Evolutionary conservation across 257 asterid species (phyloP).

Genomic region (Plantago ovata): DNA sequence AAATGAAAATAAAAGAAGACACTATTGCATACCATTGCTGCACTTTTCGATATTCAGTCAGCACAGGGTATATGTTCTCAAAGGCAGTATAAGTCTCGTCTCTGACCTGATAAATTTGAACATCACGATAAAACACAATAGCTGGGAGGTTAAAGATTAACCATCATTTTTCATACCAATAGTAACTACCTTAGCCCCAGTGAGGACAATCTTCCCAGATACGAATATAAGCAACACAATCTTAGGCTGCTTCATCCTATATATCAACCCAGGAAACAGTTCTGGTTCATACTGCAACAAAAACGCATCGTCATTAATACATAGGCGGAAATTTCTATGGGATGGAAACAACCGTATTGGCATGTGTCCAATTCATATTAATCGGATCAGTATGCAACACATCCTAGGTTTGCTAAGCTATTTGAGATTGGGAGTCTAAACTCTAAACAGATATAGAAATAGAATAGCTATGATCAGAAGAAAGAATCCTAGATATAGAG

Average conservation of each 20-base stretch:
- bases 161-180: constrained; percentile 5
- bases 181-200: constrained; percentile 82
- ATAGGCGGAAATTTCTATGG: neutral
- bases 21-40: constrained; percentile 71
- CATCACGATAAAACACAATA: constrained; percentile 4
- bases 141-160: neutral
- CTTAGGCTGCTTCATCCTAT: constrained; percentile 92
- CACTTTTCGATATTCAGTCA: constrained; percentile 82
- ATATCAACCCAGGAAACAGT: constrained; percentile 85
- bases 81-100: constrained; percentile 88
- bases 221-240: constrained; percentile 91
- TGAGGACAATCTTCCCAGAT: constrained; percentile 90
- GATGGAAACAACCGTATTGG: too few species aligned
- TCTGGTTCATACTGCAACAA: constrained; percentile 86
- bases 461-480: too few species aligned
- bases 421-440: too few species aligned
- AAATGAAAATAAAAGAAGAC: neutral
- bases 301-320: constrained; percentile 22
- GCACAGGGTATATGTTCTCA: constrained; percentile 92
- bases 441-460: too few species aligned
- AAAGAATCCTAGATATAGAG: too few species aligned
- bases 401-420: too few species aligned
- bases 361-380: too few species aligned
- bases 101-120: constrained; percentile 54
- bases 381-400: too few species aligned